Evolutionary conservation across 1,284 basidiomycete species (phyloP), one percentile per base, ranked within the genome.

Genomic region (Ceratobasidium papillatum): DNA sequence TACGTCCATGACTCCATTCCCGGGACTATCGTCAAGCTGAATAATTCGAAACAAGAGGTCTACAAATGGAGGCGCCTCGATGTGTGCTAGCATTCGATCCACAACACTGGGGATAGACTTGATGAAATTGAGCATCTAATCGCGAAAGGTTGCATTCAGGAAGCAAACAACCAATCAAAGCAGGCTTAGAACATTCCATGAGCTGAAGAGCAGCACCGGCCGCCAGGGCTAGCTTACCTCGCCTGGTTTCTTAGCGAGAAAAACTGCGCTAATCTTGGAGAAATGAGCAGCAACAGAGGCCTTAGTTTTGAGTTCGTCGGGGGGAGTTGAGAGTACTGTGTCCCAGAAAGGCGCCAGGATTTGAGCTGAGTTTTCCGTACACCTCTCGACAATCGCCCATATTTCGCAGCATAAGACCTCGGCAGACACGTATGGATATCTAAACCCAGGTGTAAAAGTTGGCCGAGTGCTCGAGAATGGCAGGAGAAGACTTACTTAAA

Each of bases 371-470:
- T 93, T 86, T 78, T 87, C 88, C 79, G 98, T 87, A 80, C 96
- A 93, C 1, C 94, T 94, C 81, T 97, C 94, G 63, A 95, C 91
- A 78, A 99, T 94, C 25, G 92, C 93, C 92, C 95, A 98, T 82
- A 98, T 91, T 80, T 98, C 96, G 83, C 93, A 94, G 82, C 95
- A 96, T 43, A 99, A 87, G 36, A 99, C 95, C 82, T 99, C 98
- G 19, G 96, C 96, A 19, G 95, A 93, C 41, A 98, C 89, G 80
- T 95, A 94, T 0, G 97, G 96, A 82, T 96, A 99, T 83, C 96
- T 97, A 66, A 63, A 32, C 3, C 30, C 32, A 17, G 14, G 19
- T 9, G 12, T 43, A 36, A n/a, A 47, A 59, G 38, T 64, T 63
- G 17, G 65, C 22, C 41, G 69, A 25, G 45, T 27, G 30, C 25